Evolutionary conservation across 805 yeast genomes (phyloP), one percentile per base, ranked within the genome.

Genomic region (Pichia insulana): DNA sequence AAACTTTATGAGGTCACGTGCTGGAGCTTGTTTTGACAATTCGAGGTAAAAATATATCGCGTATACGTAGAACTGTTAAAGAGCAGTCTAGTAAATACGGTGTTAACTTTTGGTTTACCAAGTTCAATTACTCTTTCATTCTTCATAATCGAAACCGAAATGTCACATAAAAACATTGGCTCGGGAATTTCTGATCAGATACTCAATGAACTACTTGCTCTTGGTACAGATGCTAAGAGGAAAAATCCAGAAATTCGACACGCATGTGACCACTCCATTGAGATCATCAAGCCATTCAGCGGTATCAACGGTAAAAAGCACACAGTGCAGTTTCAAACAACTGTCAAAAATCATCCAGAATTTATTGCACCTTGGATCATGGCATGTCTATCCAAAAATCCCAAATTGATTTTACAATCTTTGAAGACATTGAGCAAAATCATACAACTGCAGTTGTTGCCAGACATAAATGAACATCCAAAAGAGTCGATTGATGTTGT

Each of bases 321-420:
- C 4, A 19, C n/a, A 13, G 8, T 11, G 12, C 30, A 7, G 5
- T 26, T 37, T 12, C 12, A 8, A n/a, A 12, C 25, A 8, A 26
- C 36, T 7, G n/a, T 41, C 1, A 16, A 34, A 16, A 41, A 50
- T 16, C 58, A 72, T 45, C 66, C 76, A 0, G 76, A 73, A 34
- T 78, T 82, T 51, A 70, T 78, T 4, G 63, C 69, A 3, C 96
- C 97, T 0, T 80, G 86, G 45, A 57, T 84, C 11, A 58, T 80
- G 37, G 79, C 95, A 0, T 82, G 95, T 51, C 73, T 78, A 10
- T 72, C 90, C 0, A 74, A 83, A 39, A 86, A 83, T 59, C 80
- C 83, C 8, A 86, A 86, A 55, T 69, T 83, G 12, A 76, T 82
- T 19, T 69, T 83, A 2, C 69, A 81, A 15, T 78, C 96, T 0